Evolutionary conservation across 2,329 filamentous ascomycete species (phyloP).

Genomic region (Cucurbitaria berberidis): DNA sequence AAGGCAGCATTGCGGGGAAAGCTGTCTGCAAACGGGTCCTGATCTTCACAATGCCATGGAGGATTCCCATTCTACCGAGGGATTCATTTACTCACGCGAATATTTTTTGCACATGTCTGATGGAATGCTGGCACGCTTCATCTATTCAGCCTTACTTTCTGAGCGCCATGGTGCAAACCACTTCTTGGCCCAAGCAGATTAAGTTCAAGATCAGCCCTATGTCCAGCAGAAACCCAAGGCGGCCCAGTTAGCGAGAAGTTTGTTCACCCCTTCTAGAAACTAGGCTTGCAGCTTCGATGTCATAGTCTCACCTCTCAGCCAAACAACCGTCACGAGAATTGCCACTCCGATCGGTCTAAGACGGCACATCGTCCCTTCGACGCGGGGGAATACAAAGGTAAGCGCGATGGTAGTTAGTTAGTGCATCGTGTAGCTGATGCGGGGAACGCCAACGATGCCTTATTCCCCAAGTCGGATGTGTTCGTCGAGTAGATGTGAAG

Average conservation of each 20-base stretch:
- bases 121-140: no score
- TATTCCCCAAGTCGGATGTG: background rate
- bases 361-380: no score
- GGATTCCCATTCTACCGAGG: background rate
- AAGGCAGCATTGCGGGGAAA: background rate
- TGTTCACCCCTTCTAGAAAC: background rate
- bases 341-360: background rate
- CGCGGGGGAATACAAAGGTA: background rate
- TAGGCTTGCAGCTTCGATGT: background rate
- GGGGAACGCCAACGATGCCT: background rate
- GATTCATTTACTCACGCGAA: background rate
- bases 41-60: background rate
- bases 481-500: background rate
- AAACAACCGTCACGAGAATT: background rate
- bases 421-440: background rate
- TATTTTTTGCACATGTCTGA: background rate
- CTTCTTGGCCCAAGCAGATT: background rate
- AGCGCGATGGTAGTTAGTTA: no score
- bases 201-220: conserved; percentile 1
- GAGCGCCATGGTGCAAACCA: background rate
- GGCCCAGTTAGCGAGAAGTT: no score
- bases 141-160: no score
- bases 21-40: background rate
- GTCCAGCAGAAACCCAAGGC: background rate
- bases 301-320: background rate